Percentiles rank a stretch among this genome's conserved stretches.
These are phyloP conservation scores for Spiromastix sp. DNA, from an alignment of 2,329 filamentous ascomycete genomes.

Conservation along the genomic window DNA sequence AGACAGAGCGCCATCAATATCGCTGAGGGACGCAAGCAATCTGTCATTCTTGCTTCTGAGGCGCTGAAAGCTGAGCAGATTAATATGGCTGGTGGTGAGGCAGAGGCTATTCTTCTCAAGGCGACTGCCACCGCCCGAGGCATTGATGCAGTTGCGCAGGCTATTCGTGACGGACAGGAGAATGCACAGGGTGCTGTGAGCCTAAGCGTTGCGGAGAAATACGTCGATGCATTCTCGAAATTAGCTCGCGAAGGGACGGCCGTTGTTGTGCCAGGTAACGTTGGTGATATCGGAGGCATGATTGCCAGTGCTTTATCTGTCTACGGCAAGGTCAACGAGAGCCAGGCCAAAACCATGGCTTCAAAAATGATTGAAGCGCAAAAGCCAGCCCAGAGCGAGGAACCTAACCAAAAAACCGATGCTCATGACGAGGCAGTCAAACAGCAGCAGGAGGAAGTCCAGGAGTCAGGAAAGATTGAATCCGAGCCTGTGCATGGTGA, in stretches of 20 bases:
- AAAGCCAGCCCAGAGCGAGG: slow-evolving; percentile 10
- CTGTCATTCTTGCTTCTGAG: slow-evolving; percentile 90
- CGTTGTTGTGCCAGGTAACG: slow-evolving; percentile 90
- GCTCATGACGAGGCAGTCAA: slow-evolving; percentile 11
- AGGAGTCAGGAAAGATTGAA: slow-evolving; percentile 10
- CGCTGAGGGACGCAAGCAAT: slow-evolving; percentile 93
- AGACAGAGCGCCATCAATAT: slow-evolving; percentile 98
- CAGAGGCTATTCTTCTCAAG: slow-evolving; percentile 81
- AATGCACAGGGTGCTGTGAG: slow-evolving; percentile 76
- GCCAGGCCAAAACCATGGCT: slow-evolving; percentile 57
- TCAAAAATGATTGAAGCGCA: slow-evolving; percentile 25
- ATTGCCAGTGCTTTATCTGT: slow-evolving; percentile 93
- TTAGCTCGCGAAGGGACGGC: slow-evolving; percentile 92
- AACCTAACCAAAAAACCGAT: slow-evolving; percentile 6
- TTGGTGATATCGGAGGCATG: slow-evolving; percentile 93
- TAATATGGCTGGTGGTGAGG: slow-evolving; percentile 85
- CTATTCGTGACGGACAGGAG: slow-evolving; percentile 62
- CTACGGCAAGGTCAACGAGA: slow-evolving; percentile 82
- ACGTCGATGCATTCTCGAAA: slow-evolving; percentile 88
- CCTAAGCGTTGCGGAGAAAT: slow-evolving; percentile 88
- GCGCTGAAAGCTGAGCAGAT: slow-evolving; percentile 83
- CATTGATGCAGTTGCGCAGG: slow-evolving; percentile 72
- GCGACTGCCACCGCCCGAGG: slow-evolving; percentile 77
- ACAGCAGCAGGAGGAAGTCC: slow-evolving; percentile 13
- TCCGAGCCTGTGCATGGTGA: slow-evolving; percentile 20